Conservation (phyloP, 1,139 yeast species). For the Geotrichum citri-aurantii region DNA sequence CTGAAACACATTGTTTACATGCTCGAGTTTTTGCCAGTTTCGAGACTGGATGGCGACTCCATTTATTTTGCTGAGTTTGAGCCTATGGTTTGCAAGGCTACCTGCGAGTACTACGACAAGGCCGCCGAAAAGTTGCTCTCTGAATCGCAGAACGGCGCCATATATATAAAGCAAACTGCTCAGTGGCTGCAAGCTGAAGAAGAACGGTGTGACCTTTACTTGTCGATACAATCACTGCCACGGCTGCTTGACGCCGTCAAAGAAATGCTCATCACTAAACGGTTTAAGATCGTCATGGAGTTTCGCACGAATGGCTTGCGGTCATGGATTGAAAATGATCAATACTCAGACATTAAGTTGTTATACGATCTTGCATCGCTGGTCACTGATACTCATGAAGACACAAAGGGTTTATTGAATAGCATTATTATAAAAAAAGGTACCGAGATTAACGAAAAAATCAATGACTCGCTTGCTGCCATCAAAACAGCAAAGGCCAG, state of each 20-base stretch:
- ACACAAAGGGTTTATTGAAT: constrained; percentile 47
- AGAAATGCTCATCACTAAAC: constrained; percentile 55
- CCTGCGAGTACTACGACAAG: constrained; percentile 51
- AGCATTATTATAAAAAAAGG: constrained; percentile 46
- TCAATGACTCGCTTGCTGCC: constrained; percentile 19
- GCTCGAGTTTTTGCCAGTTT: constrained; percentile 55
- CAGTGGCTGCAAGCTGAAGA: constrained; percentile 55
- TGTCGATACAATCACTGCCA: constrained; percentile 45
- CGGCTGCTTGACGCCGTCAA: constrained; percentile 54
- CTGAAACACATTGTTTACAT: constrained; percentile 60
- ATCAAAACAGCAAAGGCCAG: constrained; percentile 25
- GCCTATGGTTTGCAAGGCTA: constrained; percentile 51
- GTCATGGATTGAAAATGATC: constrained; percentile 46
- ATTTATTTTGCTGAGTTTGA: constrained; percentile 65
- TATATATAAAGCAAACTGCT: constrained; percentile 52
- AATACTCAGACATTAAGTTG: constrained; percentile 40
- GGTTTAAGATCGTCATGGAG: constrained; percentile 49
- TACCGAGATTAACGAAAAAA: constrained; percentile 32
- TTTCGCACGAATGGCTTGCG: constrained; percentile 51
- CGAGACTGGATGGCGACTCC: constrained; percentile 36
- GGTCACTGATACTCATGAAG: constrained; percentile 49
- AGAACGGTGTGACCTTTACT: constrained; percentile 47
- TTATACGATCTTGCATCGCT: constrained; percentile 48
- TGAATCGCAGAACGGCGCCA: constrained; percentile 44
- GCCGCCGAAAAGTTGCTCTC: constrained; percentile 43